Conservation (phyloP, 2,329 filamentous ascomycete species). For the Dactylellina haptotyla region DNA sequence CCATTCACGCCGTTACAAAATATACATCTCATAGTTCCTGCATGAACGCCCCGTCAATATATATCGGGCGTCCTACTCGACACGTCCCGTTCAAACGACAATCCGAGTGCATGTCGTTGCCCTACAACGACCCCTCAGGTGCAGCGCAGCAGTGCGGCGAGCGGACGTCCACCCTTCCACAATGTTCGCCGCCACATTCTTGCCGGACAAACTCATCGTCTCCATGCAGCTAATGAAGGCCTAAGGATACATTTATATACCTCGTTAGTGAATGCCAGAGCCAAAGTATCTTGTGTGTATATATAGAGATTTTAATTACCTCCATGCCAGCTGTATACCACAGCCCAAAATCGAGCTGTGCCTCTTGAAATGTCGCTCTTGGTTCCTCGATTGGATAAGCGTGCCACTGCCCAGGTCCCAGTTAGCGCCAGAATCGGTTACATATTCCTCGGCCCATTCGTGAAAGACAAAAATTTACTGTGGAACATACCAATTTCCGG, state of each 20-base stretch:
- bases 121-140: constrained; percentile 25
- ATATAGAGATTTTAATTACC: constrained; percentile 8
- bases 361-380: constrained; percentile 85
- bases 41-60: no score
- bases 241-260: constrained; percentile 61
- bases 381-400: constrained; percentile 88
- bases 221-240: constrained; percentile 98
- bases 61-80: not conserved
- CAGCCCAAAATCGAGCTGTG: constrained; percentile 72
- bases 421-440: not conserved
- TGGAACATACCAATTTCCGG: constrained; percentile 55
- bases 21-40: not conserved
- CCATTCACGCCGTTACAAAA: not conserved
- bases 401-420: constrained; percentile 68
- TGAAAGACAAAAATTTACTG: no score
- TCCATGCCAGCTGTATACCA: constrained; percentile 73
- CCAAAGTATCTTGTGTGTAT: no score
- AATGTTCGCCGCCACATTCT: constrained; percentile 79
- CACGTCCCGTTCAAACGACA: not conserved
- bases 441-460: no score
- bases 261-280: not conserved
- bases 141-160: constrained; percentile 19
- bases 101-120: constrained; percentile 12
- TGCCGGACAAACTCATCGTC: constrained; percentile 90
- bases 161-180: constrained; percentile 68